These are phyloP conservation scores for Pyrenula massariospora DNA, from an alignment of 495 filamentous ascomycete genomes.

Conservation along the genomic window DNA sequence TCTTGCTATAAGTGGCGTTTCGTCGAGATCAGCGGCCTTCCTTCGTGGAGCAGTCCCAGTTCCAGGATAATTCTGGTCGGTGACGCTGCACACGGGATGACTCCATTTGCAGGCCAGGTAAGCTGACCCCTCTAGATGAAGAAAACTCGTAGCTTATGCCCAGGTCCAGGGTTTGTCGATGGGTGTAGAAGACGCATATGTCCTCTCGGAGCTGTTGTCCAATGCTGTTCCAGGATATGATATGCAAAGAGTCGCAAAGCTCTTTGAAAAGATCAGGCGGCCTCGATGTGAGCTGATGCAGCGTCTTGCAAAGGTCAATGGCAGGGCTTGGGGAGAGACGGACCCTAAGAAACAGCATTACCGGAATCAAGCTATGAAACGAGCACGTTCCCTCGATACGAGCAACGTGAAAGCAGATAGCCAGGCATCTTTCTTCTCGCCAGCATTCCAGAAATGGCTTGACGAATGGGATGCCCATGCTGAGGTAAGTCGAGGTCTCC, in stretches of 20 bases:
- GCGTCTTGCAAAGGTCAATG: neutral
- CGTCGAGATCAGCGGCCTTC: constrained; percentile 16
- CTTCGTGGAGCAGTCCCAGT: constrained; percentile 50
- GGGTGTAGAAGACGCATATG: neutral
- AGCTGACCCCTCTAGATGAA: too few species aligned
- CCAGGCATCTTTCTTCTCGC: neutral
- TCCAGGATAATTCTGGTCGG: constrained; percentile 53
- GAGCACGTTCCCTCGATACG: neutral
- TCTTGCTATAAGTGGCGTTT: neutral
- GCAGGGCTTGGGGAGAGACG: neutral
- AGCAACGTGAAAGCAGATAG: neutral
- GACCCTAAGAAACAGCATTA: neutral
- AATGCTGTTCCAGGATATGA: neutral
- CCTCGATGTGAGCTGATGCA: neutral
- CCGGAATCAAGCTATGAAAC: neutral
- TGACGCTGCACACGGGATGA: constrained; percentile 47
- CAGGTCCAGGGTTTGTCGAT: neutral
- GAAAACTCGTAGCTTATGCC: too few species aligned
- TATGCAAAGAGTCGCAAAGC: neutral
- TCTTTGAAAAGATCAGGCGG: neutral
- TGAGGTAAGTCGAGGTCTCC: too few species aligned
- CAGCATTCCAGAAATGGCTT: neutral
- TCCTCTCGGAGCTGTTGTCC: neutral
- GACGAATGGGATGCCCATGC: neutral
- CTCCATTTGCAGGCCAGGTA: neutral